Evolutionary conservation across 164 flowering plant genomes (phyloP).

Genomic region (Piper betle): DNA sequence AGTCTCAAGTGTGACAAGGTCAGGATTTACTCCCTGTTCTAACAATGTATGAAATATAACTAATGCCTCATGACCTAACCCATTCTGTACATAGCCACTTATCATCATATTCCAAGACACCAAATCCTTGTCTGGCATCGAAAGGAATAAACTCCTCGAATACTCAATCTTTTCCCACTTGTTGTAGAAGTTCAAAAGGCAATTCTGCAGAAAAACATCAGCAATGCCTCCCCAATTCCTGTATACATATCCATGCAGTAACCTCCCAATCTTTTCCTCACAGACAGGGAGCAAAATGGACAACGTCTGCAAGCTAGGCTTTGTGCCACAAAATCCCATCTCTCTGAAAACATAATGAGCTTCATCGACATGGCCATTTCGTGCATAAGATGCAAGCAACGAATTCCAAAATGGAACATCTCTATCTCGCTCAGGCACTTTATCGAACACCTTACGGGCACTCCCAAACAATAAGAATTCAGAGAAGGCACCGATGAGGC

Average conservation of each 20-base stretch:
- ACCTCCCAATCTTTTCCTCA: conserved; percentile 2
- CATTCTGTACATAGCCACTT: conserved; percentile 5
- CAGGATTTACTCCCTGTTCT: conserved; percentile 7
- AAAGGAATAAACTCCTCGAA: neutral
- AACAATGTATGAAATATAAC: neutral
- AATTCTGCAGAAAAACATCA: conserved; percentile 8
- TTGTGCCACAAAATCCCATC: conserved; percentile 1
- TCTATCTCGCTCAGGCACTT: conserved; percentile 3
- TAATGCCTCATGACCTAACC: conserved; percentile 4
- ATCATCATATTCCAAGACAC: conserved; percentile 10
- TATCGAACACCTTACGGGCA: conserved; percentile 5
- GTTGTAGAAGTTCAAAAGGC: conserved; percentile 5
- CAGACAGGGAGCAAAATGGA: conserved; percentile 10
- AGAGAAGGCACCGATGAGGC: neutral
- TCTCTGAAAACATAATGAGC: neutral
- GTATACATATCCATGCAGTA: conserved; percentile 6
- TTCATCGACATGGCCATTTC: conserved; percentile 4
- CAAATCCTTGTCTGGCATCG: conserved; percentile 6
- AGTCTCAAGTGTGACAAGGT: conserved; percentile 7
- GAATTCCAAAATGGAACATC: conserved; percentile 7
- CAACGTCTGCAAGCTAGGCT: conserved; percentile 5
- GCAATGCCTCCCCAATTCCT: neutral
- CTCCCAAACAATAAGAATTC: neutral
- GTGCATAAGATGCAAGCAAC: conserved; percentile 3
- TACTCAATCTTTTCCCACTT: conserved; percentile 1